Evolutionary conservation across 2,329 filamentous ascomycete species (phyloP), one percentile per base, ranked within the genome.

Genomic region (Penicillium sp.): DNA sequence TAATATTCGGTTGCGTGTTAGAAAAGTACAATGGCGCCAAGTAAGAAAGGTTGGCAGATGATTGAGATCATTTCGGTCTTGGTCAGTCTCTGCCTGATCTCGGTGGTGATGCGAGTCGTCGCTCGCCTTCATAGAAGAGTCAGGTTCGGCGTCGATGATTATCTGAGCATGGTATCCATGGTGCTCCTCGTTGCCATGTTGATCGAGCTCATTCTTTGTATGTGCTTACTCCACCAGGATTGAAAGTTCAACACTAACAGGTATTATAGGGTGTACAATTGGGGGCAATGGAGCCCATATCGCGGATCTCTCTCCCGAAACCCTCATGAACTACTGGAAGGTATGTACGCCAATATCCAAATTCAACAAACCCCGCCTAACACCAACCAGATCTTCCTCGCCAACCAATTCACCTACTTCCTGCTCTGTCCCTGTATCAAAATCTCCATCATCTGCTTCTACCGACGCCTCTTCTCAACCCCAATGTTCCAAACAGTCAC

Each of bases 361-460:
- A 17, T 46, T 9, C 24, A 43, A 41, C n/a, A 42, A 40, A 3
- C 13, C n/a, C 38, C 26, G 47, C 10, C 34, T 43, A 39, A 51
- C 37, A 29, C 13, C 10, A 3, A n/a, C n/a, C 21, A 65, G 63
- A 64, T 67, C 52, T 67, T 66, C 57, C 58, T 67, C 7, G 58
- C 64, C 43, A 67, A 66, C 49, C 60, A 65, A 52, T 67, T 67
- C 52, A 64, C 62, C 28, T 67, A 67, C 49, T 67, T 67, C 53
- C 15, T 64, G 10, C 56, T 67, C 34, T 64, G 63, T 31, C 64
- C 64, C 3, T 53, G 54, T 37, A 62, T 65, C 53, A 67, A 67
- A 37, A 64, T 66, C 41, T 66, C 64, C 38, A 64, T 67, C 45
- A 53, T 67, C 46, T 66, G 64, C 53, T 67, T 67, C 60, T 67